phyloP scores from a whole-genome alignment of 2,329 filamentous ascomycete genomes.

The Cadophora gregata region DNA sequence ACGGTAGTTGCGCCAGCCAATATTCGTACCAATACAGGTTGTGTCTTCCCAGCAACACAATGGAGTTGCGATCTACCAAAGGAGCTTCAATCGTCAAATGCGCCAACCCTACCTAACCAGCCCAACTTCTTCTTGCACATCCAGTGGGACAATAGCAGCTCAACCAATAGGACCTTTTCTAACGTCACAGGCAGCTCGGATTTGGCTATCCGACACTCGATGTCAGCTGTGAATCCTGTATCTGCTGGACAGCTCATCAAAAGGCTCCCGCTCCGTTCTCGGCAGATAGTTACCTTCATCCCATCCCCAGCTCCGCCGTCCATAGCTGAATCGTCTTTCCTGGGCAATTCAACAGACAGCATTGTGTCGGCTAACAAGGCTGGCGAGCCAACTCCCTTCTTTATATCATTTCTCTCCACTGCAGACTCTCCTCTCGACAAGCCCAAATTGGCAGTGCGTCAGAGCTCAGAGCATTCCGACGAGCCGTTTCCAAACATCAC shows the following conservation, averaged over 20 bases:
- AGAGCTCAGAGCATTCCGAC: slow-evolving; percentile 26
- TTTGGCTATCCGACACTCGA: slow-evolving; percentile 33
- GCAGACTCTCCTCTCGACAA: slow-evolving; percentile 44
- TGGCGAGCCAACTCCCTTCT: slow-evolving; percentile 89
- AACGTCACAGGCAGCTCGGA: slow-evolving; percentile 41
- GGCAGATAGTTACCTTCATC: slow-evolving; percentile 48
- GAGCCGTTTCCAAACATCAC: slow-evolving; percentile 50
- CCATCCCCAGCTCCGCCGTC: slow-evolving; percentile 54
- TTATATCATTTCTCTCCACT: slow-evolving; percentile 72
- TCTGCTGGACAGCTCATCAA: slow-evolving; percentile 44
- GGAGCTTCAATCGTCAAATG: slow-evolving; percentile 70
- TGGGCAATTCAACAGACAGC: slow-evolving; percentile 85
- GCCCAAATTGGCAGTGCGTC: slow-evolving; percentile 29
- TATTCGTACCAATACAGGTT: slow-evolving; percentile 67
- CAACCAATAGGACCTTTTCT: slow-evolving; percentile 50
- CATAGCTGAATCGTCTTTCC: slow-evolving; percentile 72
- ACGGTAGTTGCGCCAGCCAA: slow-evolving; percentile 79
- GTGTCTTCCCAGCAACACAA: slow-evolving; percentile 72
- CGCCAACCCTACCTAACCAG: slow-evolving; percentile 68
- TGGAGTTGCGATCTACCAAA: slow-evolving; percentile 90
- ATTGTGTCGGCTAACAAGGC: slow-evolving; percentile 71
- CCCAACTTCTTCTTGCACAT: slow-evolving; percentile 85
- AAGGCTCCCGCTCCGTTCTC: slow-evolving; percentile 39
- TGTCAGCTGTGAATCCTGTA: slow-evolving; percentile 40
- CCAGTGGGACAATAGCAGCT: slow-evolving; percentile 67